These are phyloP conservation scores for Crepidotus variabilis DNA, from an alignment of 768 basidiomycete genomes.

Conservation along the genomic window DNA sequence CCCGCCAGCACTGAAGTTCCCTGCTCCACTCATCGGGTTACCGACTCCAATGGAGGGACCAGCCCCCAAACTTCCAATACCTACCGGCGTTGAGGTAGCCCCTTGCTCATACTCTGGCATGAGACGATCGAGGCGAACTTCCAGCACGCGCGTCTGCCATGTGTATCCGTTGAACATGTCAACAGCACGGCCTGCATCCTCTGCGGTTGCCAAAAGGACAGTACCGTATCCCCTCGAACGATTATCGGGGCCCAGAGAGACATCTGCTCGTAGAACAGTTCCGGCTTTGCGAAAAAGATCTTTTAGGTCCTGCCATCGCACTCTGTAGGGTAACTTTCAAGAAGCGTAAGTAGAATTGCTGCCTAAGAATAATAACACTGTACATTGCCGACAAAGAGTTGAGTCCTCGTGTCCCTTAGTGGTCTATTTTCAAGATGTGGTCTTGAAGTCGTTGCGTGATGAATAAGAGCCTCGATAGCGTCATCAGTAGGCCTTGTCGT, in stretches of 20 bases:
- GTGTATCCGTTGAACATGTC: conserved; percentile 95
- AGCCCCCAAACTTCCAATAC: neutral
- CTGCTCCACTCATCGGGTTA: neutral
- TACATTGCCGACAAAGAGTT: conserved; percentile 96
- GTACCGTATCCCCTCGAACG: conserved; percentile 93
- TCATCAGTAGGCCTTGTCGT: conserved; percentile 53
- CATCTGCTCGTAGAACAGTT: conserved; percentile 77
- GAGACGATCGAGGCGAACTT: conserved; percentile 87
- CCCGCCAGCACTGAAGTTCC: neutral
- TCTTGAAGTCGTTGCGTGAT: conserved; percentile 79
- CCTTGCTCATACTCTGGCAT: conserved; percentile 52
- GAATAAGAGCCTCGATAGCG: conserved; percentile 91
- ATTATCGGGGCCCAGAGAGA: conserved; percentile 83
- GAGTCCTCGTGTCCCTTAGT: conserved; percentile 83
- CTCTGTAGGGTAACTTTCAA: conserved; percentile 85
- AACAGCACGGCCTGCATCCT: conserved; percentile 91
- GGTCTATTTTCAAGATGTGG: conserved; percentile 48
- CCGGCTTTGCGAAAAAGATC: conserved; percentile 96
- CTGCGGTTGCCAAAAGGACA: conserved; percentile 89
- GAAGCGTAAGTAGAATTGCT: conserved; percentile 7
- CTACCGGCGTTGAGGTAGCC: conserved; percentile 3
- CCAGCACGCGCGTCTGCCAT: conserved; percentile 93
- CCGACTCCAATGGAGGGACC: neutral
- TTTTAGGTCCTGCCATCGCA: conserved; percentile 99
- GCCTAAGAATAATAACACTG: conserved; percentile 20